Percentiles rank a stretch among this genome's conserved stretches.
These are phyloP conservation scores for Porcisia hertigi DNA, from an alignment of 208 protist genomes.

Conservation along the genomic window DNA sequence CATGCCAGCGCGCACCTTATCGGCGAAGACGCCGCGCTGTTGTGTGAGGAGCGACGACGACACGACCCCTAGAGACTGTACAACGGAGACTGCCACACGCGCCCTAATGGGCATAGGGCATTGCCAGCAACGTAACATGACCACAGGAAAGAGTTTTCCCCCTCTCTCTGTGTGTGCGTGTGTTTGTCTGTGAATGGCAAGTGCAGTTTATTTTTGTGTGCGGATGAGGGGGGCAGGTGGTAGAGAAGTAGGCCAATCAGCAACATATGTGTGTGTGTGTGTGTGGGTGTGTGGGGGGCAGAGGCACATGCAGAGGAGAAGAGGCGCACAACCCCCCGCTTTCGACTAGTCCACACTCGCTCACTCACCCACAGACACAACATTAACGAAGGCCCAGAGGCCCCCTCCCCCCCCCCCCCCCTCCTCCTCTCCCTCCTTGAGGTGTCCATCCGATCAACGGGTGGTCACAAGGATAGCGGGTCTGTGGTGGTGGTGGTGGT, in stretches of 20 bases:
- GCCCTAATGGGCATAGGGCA: conserved; percentile 5
- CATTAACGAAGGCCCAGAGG: too few relatives aligned
- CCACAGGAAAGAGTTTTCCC: neutral
- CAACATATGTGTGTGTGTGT: neutral
- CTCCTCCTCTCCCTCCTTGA: neutral
- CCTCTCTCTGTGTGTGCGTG: neutral
- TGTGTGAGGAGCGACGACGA: conserved; percentile 16
- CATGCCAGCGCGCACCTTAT: conserved; percentile 87
- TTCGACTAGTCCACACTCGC: too few relatives aligned
- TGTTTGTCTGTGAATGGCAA: neutral
- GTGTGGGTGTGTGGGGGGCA: neutral
- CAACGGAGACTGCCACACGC: neutral
- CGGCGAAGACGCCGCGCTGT: conserved; percentile 75
- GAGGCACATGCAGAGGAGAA: too few relatives aligned
- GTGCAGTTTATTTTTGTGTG: neutral
- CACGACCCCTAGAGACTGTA: neutral
- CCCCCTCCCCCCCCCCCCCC: neutral
- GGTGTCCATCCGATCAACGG: neutral
- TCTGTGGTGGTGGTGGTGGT: too few relatives aligned
- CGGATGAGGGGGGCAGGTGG: neutral
- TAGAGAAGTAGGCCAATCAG: neutral
- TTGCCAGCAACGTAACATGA: conserved; percentile 23
- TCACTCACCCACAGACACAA: too few relatives aligned
- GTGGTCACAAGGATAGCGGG: neutral
- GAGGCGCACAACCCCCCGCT: too few relatives aligned